Conservation (phyloP, 2,329 filamentous ascomycete species). For the Kalaharituber pfeilii region DNA sequence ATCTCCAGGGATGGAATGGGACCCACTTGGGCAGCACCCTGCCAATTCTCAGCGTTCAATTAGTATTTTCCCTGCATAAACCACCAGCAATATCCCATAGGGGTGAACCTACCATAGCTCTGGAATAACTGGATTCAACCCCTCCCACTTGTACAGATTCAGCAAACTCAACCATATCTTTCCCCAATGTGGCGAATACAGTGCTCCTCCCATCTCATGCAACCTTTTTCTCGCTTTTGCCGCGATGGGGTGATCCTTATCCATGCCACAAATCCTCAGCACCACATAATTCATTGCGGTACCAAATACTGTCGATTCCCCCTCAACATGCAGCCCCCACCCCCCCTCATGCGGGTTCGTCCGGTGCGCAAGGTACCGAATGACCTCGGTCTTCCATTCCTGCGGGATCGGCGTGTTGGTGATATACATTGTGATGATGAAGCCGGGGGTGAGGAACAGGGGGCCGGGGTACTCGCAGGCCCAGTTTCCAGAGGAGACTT, state of each 20-base stretch:
- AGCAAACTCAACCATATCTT: slow-evolving; percentile 88
- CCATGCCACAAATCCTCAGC: slow-evolving; percentile 64
- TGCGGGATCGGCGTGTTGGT: slow-evolving; percentile 74
- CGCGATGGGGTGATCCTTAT: slow-evolving; percentile 69
- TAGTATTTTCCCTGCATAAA: background rate
- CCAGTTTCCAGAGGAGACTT: slow-evolving; percentile 83
- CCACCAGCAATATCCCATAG: background rate
- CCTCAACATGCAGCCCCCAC: slow-evolving; percentile 93
- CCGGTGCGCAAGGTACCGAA: slow-evolving; percentile 74
- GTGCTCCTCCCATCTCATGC: slow-evolving; percentile 69
- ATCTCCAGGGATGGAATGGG: slow-evolving; percentile 76
- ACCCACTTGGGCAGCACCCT: slow-evolving; percentile 74
- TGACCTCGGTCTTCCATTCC: slow-evolving; percentile 70
- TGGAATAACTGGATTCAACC: slow-evolving; percentile 84
- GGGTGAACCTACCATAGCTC: slow-evolving; percentile 54
- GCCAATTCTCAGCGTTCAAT: slow-evolving; percentile 1
- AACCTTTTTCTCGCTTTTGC: slow-evolving; percentile 65
- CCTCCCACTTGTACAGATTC: slow-evolving; percentile 71
- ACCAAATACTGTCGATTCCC: slow-evolving; percentile 78
- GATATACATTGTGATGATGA: slow-evolving; percentile 73
- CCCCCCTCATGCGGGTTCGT: slow-evolving; percentile 80
- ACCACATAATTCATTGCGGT: slow-evolving; percentile 74
- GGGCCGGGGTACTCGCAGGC: slow-evolving; percentile 94
- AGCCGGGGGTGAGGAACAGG: slow-evolving; percentile 79
- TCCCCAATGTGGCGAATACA: slow-evolving; percentile 80